Evolutionary conservation across 345 rosid genomes (phyloP).

Genomic region (Citrus mangshanensis): DNA sequence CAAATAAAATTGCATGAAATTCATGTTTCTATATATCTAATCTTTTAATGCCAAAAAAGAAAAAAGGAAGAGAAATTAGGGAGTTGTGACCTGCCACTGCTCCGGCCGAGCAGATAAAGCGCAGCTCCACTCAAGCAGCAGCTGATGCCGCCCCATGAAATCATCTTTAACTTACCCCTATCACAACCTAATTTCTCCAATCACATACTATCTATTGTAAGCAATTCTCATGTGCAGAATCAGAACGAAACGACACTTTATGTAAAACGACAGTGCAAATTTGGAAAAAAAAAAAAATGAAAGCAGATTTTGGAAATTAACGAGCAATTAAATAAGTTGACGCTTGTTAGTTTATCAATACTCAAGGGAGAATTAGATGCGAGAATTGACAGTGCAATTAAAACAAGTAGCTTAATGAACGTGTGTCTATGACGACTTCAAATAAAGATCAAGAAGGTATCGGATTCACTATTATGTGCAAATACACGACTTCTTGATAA

Average conservation of each 20-base stretch:
- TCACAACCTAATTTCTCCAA: slow-evolving; percentile 10
- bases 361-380: slow-evolving; percentile 32
- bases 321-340: neutral
- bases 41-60: neutral
- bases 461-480: slow-evolving; percentile 17
- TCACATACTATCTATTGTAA: neutral
- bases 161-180: slow-evolving; percentile 28
- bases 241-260: neutral
- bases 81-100: slow-evolving; percentile 68
- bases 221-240: neutral
- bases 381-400: slow-evolving; percentile 13
- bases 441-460: slow-evolving; percentile 17
- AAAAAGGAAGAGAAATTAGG: too few species aligned
- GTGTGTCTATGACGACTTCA: neutral
- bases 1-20: neutral
- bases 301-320: neutral
- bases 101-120: slow-evolving; percentile 80
- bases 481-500: neutral
- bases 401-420: neutral
- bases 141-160: slow-evolving; percentile 86
- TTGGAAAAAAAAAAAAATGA: neutral
- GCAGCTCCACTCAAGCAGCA: slow-evolving; percentile 94
- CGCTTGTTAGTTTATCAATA: neutral
- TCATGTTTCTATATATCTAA: neutral
- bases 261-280: neutral